These are phyloP conservation scores for Aspergillus piperis DNA, from an alignment of 2,329 filamentous ascomycete genomes.

Conservation along the genomic window DNA sequence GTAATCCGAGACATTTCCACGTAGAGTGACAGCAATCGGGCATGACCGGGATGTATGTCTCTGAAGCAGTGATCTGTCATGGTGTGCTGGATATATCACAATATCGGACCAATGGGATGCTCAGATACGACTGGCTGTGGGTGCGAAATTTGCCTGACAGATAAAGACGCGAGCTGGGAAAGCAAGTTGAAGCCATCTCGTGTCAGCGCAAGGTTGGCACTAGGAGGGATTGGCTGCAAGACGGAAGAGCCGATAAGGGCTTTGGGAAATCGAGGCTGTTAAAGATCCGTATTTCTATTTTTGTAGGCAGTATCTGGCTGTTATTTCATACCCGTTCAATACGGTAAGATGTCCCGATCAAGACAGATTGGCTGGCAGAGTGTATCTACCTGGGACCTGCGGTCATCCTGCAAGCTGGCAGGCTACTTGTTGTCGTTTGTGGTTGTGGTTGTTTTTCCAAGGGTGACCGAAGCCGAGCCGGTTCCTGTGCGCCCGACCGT, in stretches of 20 bases:
- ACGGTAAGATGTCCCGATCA: background rate
- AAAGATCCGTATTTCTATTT: background rate
- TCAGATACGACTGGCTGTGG: too few relatives aligned
- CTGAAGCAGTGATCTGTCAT: slow-evolving; percentile 7
- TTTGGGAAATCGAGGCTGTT: background rate
- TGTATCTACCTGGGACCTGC: background rate
- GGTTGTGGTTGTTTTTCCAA: background rate
- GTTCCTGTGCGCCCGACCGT: background rate
- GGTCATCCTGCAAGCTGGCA: too few relatives aligned
- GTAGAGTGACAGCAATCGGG: slow-evolving; percentile 3
- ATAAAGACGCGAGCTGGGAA: slow-evolving; percentile 4
- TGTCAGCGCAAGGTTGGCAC: slow-evolving; percentile 4
- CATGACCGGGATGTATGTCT: background rate
- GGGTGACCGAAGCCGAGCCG: background rate
- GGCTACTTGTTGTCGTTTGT: background rate
- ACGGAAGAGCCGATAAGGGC: background rate
- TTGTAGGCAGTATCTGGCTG: background rate
- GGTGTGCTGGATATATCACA: slow-evolving; percentile 2
- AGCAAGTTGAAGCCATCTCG: background rate
- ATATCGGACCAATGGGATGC: background rate
- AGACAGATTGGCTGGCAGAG: background rate
- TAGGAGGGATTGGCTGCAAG: background rate
- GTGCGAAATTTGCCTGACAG: background rate
- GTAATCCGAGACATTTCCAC: background rate
- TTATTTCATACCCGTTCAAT: background rate